Conservation (phyloP, 768 basidiomycete species). For the Boletellus ananas region DNA sequence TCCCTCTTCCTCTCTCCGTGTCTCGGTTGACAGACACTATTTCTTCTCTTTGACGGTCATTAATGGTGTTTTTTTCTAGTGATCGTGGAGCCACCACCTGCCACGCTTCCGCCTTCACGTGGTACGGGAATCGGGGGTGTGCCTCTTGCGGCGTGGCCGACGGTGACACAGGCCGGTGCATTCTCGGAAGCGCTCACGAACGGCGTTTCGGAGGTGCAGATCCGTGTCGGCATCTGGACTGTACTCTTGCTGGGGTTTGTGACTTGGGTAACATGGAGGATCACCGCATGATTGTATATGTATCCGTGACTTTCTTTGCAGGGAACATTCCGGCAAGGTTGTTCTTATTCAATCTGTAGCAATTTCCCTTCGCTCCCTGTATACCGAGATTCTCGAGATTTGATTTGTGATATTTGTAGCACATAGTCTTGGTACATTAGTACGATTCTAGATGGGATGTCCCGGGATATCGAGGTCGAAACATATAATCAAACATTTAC, state of each 20-base stretch:
- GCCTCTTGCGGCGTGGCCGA: constrained; percentile 24
- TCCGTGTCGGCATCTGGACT: constrained; percentile 19
- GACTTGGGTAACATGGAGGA: constrained; percentile 21
- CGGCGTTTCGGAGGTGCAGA: constrained; percentile 10
- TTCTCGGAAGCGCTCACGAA: constrained; percentile 8
- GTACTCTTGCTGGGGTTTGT: constrained; percentile 6
- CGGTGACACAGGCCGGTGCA: constrained; percentile 8
- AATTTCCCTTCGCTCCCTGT: no score
- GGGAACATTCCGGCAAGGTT: no score
- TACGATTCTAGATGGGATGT: no score
- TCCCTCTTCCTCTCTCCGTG: neutral
- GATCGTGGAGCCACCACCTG: constrained; percentile 40
- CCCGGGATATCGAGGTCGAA: no score
- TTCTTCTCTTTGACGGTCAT: neutral
- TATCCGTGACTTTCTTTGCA: no score
- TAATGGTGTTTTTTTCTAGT: constrained; percentile 23
- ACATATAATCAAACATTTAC: no score
- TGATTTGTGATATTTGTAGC: no score
- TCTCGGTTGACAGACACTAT: no score
- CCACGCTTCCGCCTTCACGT: constrained; percentile 21
- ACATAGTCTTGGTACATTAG: no score
- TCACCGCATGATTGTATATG: constrained; percentile 5
- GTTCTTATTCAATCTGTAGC: no score
- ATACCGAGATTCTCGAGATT: no score
- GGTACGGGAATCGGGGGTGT: constrained; percentile 29